phyloP scores from a whole-genome alignment of 306 rosid genomes.

The Begonia fuchsioides region DNA sequence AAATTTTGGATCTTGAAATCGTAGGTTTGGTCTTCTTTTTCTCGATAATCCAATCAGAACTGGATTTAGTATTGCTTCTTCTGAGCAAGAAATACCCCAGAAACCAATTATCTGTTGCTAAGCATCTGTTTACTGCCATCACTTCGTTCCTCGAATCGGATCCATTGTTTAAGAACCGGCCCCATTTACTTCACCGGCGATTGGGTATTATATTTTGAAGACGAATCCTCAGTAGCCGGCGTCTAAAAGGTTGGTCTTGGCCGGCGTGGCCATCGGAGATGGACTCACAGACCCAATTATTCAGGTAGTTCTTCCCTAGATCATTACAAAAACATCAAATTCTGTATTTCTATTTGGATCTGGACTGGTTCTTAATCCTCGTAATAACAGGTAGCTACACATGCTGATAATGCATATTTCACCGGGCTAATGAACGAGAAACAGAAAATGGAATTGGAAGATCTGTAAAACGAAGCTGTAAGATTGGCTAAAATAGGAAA shows the following conservation, averaged over 20 bases:
- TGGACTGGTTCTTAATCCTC: too few species aligned
- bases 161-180: conserved; percentile 36
- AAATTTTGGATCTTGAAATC: conserved; percentile 62
- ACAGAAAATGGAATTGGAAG: conserved; percentile 40
- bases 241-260: conserved; percentile 26
- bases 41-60: conserved; percentile 74
- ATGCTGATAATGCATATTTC: conserved; percentile 40
- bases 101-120: conserved; percentile 34
- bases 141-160: conserved; percentile 34
- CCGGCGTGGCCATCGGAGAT: conserved; percentile 64
- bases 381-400: conserved; percentile 21
- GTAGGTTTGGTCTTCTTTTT: conserved; percentile 48
- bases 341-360: too few species aligned
- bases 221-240: conserved; percentile 14
- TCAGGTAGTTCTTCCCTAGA: conserved; percentile 13
- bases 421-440: conserved; percentile 50
- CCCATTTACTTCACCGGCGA: conserved; percentile 64
- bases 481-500: conserved; percentile 12
- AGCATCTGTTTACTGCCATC: conserved; percentile 50
- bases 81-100: conserved; percentile 43
- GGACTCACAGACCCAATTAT: conserved; percentile 57
- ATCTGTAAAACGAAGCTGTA: conserved; percentile 34
- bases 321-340: too few species aligned
- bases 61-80: conserved; percentile 60
- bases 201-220: conserved; percentile 46